Base-by-base conservation (phyloP, 1,284 basidiomycete genomes). In the Psilocybe mexicana region DNA sequence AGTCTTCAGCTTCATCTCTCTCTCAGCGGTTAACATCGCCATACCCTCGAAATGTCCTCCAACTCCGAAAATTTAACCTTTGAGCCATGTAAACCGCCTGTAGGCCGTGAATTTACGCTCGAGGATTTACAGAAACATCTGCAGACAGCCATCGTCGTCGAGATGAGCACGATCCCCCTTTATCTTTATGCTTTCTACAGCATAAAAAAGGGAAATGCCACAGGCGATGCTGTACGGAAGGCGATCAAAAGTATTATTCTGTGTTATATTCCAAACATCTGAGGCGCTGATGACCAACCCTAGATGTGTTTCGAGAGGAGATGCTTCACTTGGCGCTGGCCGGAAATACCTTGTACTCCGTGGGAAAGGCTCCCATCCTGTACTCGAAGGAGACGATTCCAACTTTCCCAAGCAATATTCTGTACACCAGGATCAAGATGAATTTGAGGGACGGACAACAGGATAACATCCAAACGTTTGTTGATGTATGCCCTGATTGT, bases 91-190 rank as follows among this genome's bases (percentile, higher is more conserved):
- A 3, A 36, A 5, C 28, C 26, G n/a, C 30, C 30, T 14, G 18
- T 5, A 18, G 18, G 18, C n/a, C 47, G 45, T 10, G 47, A 36
- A 24, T 23, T 36, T 18, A 55, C 53, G n/a, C 12, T 55, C 26
- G 46, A 45, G 6, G 38, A 46, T 14, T 35, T 55, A 11, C 35
- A 38, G 14, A 47, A 46, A 12, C 53, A 55, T 40, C 44, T 48
- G 8, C 45, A 55, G 45, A 55, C 53, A n/a, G 53, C 53, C 6
- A 55, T 55, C 25, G 38, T 38, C 44, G 43, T 55, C 25, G 53
- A 55, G 38, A 12, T 55, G 45, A 46, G 44, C 25, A 55, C 53
- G 18, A 47, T 55, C 25, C 53, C 53, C 10, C 53, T 55, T 7
- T 55, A 55, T 43, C 45, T 55, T 0, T 55, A 47, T 30, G 53